Conservation (phyloP, 2,329 filamentous ascomycete species). For the Diaporthe ilicicola region DNA sequence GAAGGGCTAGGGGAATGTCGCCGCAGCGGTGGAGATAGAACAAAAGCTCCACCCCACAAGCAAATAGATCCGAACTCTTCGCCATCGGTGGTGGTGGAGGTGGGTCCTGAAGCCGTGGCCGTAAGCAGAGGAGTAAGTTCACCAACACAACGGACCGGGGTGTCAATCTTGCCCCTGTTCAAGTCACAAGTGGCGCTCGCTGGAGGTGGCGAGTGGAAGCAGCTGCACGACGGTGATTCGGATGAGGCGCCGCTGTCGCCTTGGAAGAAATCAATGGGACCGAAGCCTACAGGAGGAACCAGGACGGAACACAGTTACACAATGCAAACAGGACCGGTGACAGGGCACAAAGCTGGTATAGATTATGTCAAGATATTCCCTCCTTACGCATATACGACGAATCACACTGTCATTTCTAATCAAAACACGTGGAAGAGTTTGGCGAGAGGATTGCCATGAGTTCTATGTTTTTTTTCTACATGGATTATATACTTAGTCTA, state of each 20-base stretch:
- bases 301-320: neutral
- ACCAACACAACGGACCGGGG: neutral
- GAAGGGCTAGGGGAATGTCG: neutral
- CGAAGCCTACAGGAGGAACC: neutral
- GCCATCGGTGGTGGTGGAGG: slow-evolving; percentile 20
- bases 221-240: neutral
- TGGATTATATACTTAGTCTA: neutral
- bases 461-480: neutral
- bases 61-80: neutral
- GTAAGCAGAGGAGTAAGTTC: neutral
- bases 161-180: neutral
- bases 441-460: no score
- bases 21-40: no score
- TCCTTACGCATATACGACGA: no score
- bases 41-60: neutral
- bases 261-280: neutral
- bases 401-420: no score
- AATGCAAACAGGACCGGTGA: neutral
- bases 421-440: no score
- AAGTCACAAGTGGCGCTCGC: neutral
- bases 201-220: slow-evolving; percentile 14
- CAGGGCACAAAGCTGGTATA: neutral
- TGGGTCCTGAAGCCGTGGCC: neutral
- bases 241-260: slow-evolving; percentile 18
- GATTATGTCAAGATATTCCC: no score